Conservation (phyloP, 1,284 basidiomycete genomes). For the Vanrija humicola region DNA sequence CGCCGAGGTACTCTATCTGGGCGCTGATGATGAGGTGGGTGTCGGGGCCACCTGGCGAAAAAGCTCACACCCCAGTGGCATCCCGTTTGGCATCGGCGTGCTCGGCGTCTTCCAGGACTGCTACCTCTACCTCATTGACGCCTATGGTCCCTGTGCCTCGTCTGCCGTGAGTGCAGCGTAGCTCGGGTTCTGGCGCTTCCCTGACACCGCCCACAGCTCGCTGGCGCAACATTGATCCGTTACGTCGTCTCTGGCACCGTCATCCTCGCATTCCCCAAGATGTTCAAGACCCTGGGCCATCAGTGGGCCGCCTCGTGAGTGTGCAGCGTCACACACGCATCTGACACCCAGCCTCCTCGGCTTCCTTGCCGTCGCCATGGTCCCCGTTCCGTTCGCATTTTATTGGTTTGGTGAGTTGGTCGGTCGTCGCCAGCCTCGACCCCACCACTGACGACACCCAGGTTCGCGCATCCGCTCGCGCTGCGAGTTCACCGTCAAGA, state of each 20-base stretch:
- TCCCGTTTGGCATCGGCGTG: constrained; percentile 25
- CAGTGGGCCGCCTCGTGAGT: constrained; percentile 29
- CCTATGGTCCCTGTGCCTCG: constrained; percentile 28
- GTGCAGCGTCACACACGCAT: not conserved
- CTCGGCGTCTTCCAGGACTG: constrained; percentile 27
- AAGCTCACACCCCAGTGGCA: constrained; percentile 9
- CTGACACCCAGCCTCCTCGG: too few relatives aligned
- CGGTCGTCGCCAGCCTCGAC: too few relatives aligned
- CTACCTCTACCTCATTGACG: constrained; percentile 29
- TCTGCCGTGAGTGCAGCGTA: constrained; percentile 20
- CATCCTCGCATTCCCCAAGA: constrained; percentile 23
- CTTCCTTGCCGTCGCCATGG: constrained; percentile 21
- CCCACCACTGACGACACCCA: too few relatives aligned
- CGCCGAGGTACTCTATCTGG: constrained; percentile 19
- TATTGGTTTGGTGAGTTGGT: constrained; percentile 22
- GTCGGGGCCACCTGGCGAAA: not conserved
- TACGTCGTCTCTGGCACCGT: constrained; percentile 23
- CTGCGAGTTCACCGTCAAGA: too few relatives aligned
- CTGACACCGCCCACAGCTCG: constrained; percentile 9
- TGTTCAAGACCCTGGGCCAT: constrained; percentile 22
- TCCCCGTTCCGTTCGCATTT: constrained; percentile 27
- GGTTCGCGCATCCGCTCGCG: too few relatives aligned
- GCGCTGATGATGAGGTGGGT: constrained; percentile 25
- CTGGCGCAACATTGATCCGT: constrained; percentile 23
- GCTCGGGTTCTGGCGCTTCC: not conserved